Conservation (phyloP, 805 yeast species). For the Cyberlindnera meyerae region DNA sequence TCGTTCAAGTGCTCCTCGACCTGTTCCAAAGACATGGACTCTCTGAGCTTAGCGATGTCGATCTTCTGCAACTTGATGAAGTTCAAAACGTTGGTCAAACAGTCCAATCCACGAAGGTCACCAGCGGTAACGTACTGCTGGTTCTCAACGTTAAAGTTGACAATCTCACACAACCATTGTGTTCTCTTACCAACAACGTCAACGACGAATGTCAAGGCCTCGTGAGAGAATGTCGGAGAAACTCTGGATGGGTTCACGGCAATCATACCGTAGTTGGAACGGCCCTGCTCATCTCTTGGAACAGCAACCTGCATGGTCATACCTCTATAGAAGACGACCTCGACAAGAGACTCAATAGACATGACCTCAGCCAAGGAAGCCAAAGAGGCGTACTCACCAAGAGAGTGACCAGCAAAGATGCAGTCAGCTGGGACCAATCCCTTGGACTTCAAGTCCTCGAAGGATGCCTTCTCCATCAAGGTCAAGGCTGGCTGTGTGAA, state of each 20-base stretch:
- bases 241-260: conserved; percentile 97
- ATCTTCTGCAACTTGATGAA: conserved; percentile 91
- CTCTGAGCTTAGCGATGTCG: conserved; percentile 84
- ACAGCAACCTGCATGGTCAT: conserved; percentile 99
- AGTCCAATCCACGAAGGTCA: conserved; percentile 92
- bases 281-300: conserved; percentile 90
- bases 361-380: conserved; percentile 96
- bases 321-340: conserved; percentile 98
- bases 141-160: conserved; percentile 96
- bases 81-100: conserved; percentile 88
- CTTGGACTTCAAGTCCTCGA: conserved; percentile 94
- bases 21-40: conserved; percentile 75
- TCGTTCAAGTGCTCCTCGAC: conserved; percentile 85
- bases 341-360: conserved; percentile 97
- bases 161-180: conserved; percentile 94
- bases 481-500: conserved; percentile 99
- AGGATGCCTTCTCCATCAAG: conserved; percentile 97
- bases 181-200: conserved; percentile 81
- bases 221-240: conserved; percentile 81
- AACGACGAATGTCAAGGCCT: conserved; percentile 91
- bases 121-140: conserved; percentile 99
- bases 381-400: conserved; percentile 98
- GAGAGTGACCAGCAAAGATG: conserved; percentile 98
- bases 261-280: conserved; percentile 99
- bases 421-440: conserved; percentile 92